Evolutionary conservation across 352 stramenopile genomes (phyloP), one percentile per base, ranked within the genome.

Genomic region (Globisporangium splendens): DNA sequence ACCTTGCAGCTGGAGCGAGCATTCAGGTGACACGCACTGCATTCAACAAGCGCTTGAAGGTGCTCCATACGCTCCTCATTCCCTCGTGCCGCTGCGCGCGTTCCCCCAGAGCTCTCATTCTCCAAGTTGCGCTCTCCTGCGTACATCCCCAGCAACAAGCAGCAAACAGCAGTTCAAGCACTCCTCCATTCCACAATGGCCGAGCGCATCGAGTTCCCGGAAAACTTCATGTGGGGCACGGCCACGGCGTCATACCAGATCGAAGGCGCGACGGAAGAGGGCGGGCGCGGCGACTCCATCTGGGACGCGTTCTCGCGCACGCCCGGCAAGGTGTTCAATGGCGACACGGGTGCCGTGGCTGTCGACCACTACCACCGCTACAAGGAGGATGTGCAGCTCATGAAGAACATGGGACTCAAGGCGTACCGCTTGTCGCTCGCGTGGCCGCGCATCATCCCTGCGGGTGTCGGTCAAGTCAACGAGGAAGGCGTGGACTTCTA

Each of bases 181-280:
- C 35, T 41, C 35, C 35, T 41, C 35, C 20, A 48, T 18, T 15
- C 42, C n/a, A 46, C 52, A 44, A 73, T 69, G 67, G 15, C 50
- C 13, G 58, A 61, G 58, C 69, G 76, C 44, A 56, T 75, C 21
- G 50, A 60, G 50, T 86, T 85, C 54, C 78, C 73, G 17, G 61
- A 77, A 21, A 63, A 54, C 56, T 98, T 98, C 68, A 44, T 83
- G 21, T 98, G 83, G 81, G 93, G 93, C 39, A 75, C 77, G 3
- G 79, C 91, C 28, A 97, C 91, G 0, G 89, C 91, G 13, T 66
- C 83, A 33, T 98, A 97, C 75, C 93, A 98, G 73, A 90, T 98
- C 58, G 93, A 98, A 73, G 95, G 93, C 24, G 93, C 75, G 14
- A 66, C 71, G 13, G 62, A 93, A 21, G 79, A 93, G 52, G 92